Evolutionary conservation across 805 yeast genomes (phyloP).

Genomic region (Debaryomyces castellii): DNA sequence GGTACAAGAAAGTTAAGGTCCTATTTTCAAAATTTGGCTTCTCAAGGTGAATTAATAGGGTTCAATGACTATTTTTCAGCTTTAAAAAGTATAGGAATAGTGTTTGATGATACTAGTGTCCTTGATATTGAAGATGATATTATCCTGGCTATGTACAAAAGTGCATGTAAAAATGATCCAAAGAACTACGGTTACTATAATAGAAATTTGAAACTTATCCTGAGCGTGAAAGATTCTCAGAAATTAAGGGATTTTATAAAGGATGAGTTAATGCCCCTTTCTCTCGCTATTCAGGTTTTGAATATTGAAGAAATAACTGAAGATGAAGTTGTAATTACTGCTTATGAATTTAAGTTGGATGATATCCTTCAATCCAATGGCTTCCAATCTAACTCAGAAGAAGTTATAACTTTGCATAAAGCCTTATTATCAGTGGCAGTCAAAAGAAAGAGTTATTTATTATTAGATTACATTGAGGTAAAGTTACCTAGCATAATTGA

Average conservation of each 20-base stretch:
- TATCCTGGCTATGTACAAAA: slow-evolving; percentile 33
- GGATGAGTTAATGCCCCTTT: slow-evolving; percentile 32
- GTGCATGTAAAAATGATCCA: slow-evolving; percentile 28
- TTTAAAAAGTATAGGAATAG: slow-evolving; percentile 30
- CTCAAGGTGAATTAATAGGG: slow-evolving; percentile 34
- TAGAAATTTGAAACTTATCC: slow-evolving; percentile 25
- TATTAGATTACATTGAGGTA: slow-evolving; percentile 54
- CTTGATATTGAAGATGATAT: slow-evolving; percentile 25
- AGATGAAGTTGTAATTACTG: slow-evolving; percentile 70
- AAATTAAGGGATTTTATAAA: slow-evolving; percentile 21
- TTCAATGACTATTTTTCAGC: slow-evolving; percentile 31
- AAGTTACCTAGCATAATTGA: slow-evolving; percentile 19
- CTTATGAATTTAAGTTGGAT: slow-evolving; percentile 62
- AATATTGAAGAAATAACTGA: slow-evolving; percentile 44
- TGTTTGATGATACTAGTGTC: slow-evolving; percentile 7
- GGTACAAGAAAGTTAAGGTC: slow-evolving; percentile 22
- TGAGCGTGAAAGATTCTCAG: slow-evolving; percentile 22
- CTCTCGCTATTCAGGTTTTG: slow-evolving; percentile 34
- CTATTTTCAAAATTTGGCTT: slow-evolving; percentile 25
- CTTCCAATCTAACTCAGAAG: slow-evolving; percentile 31
- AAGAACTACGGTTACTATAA: slow-evolving; percentile 38
- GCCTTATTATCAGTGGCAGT: slow-evolving; percentile 65
- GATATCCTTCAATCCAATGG: slow-evolving; percentile 43
- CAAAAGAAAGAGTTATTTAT: slow-evolving; percentile 52
- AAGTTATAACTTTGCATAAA: slow-evolving; percentile 43